Evolutionary conservation across 192 early-diverging fungal species (phyloP), one percentile per base, ranked within the genome.

Genomic region (Kickxella alabastrina): DNA sequence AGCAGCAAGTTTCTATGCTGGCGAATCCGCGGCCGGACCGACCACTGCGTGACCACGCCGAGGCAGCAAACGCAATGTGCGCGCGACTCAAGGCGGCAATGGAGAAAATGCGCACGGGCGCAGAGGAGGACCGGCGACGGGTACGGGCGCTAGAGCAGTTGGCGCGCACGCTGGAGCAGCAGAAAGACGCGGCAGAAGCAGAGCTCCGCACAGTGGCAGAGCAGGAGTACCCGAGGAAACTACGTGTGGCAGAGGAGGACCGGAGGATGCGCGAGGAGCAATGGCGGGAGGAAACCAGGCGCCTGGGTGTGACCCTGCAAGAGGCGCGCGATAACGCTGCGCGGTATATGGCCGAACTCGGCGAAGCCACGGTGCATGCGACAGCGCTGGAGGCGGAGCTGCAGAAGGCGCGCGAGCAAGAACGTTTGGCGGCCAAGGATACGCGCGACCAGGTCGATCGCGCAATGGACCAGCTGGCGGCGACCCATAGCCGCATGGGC

Each of bases 361-460:
- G 59, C 32, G 71, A 75, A 32, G 59, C 71, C 17, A 58, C 59
- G 0, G 71, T 75, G 5, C 71, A 75, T 32, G 46, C 42, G 18
- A 75, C 71, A 10, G 59, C 64, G 21, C 56, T 75, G 13, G 71
- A 75, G 53, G 52, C 49, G 28, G 71, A 75, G 56, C 59, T 75
- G 37, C 59, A 63, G 43, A 38, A 53, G 28, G 59, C 52, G 2
- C 45, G 43, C 5, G 64, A 63, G 49, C 49, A 49, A n/a, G 52
- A 49, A 28, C 45, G 49, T 7, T 45, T 41, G 13, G 22, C 18
- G 17, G 50, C 52, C 0, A 31, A 24, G 1, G 65, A 42, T 43
- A 13, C n/a, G 18, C 47, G 59, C 26, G 42, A 55, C 48, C 59
- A 67, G 52, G 47, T 67, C 12, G 71, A 75, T 13, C 12, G 31